phyloP scores from a whole-genome alignment of 208 protist genomes.

The Trypanosoma brucei region DNA sequence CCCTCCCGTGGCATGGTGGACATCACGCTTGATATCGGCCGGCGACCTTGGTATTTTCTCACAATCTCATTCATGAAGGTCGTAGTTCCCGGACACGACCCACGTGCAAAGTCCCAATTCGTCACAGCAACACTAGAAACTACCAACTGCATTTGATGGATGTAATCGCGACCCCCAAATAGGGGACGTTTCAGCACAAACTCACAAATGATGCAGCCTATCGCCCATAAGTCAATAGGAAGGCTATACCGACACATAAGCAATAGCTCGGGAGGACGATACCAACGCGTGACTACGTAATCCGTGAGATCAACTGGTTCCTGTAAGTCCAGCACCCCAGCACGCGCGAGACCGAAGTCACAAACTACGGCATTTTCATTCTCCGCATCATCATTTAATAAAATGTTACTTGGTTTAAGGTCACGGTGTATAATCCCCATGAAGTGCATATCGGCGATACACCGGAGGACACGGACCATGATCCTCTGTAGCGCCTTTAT shows the following conservation, averaged over 20 bases:
- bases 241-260: constrained; percentile 90
- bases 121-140: constrained; percentile 74
- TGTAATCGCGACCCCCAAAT: constrained; percentile 87
- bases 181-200: constrained; percentile 83
- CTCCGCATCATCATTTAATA: constrained; percentile 80
- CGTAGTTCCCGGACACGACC: constrained; percentile 32
- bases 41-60: constrained; percentile 57
- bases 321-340: constrained; percentile 53
- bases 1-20: constrained; percentile 57
- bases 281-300: constrained; percentile 98
- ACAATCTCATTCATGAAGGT: constrained; percentile 68
- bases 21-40: constrained; percentile 53
- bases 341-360: constrained; percentile 91
- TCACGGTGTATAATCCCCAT: constrained; percentile 97
- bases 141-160: constrained; percentile 87
- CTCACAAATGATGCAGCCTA: constrained; percentile 99
- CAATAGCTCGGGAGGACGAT: constrained; percentile 98
- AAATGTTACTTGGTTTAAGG: constrained; percentile 94
- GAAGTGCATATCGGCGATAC: constrained; percentile 94
- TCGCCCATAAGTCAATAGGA: constrained; percentile 97
- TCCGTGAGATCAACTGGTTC: constrained; percentile 91
- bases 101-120: constrained; percentile 58
- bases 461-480: constrained; percentile 93
- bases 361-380: constrained; percentile 88
- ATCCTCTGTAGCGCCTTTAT: constrained; percentile 90